These are phyloP conservation scores for Cercophora sp. DNA, from an alignment of 495 filamentous ascomycete species.

Conservation along the genomic window DNA sequence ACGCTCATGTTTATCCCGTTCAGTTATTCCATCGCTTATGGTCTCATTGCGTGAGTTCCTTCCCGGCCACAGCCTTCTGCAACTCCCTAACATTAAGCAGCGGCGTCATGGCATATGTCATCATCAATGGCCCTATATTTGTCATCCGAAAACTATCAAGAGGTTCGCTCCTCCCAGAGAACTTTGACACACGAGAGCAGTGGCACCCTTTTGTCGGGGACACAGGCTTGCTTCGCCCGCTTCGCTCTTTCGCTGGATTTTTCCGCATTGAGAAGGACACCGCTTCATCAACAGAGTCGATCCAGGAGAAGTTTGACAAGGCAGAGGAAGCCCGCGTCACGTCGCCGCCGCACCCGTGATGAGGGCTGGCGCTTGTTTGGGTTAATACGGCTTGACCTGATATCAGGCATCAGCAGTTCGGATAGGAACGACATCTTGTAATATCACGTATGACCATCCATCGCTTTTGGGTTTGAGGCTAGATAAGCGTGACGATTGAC, in stretches of 20 bases:
- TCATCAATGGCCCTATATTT: conserved; percentile 5
- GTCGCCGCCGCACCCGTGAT: no score
- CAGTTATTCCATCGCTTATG: conserved; percentile 72
- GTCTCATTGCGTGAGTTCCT: conserved; percentile 59
- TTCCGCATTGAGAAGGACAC: neutral
- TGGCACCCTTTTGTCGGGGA: neutral
- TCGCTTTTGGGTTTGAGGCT: no score
- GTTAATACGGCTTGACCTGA: no score
- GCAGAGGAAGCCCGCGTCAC: no score
- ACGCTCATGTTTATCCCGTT: conserved; percentile 75
- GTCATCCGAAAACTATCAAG: neutral
- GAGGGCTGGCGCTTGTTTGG: no score
- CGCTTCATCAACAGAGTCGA: no score
- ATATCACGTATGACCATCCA: no score
- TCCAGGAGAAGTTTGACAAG: no score
- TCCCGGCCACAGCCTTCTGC: neutral
- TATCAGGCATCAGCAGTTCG: no score
- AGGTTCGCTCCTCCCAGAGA: neutral
- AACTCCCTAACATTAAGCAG: neutral
- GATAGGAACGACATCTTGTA: no score
- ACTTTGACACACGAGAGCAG: conserved; percentile 3
- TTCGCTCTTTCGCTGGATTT: neutral
- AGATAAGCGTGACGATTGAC: no score
- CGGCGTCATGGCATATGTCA: neutral
- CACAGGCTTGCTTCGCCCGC: neutral